Percentiles rank a stretch among this genome's conserved stretches.
These are phyloP conservation scores for Populus hybrid DNA, from an alignment of 441 rosid genomes.

Conservation along the genomic window DNA sequence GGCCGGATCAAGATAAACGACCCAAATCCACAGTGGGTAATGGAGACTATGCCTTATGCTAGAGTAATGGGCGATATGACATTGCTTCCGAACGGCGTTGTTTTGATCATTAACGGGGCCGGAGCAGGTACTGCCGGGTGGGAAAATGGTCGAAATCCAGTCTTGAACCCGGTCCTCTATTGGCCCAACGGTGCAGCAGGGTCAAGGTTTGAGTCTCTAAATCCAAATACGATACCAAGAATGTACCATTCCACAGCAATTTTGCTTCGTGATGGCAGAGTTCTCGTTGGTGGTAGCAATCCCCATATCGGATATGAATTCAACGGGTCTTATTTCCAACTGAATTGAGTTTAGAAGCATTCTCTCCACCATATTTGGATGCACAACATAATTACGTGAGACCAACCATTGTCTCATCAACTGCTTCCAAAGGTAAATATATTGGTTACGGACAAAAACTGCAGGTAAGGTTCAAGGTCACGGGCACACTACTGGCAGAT, in stretches of 20 bases:
- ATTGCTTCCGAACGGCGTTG: constrained; percentile 60
- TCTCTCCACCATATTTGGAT: constrained; percentile 61
- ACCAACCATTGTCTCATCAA: constrained; percentile 40
- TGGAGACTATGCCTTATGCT: constrained; percentile 72
- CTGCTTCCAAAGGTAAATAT: constrained; percentile 16
- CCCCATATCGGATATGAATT: constrained; percentile 64
- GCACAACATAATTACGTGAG: constrained; percentile 22
- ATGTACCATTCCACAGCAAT: constrained; percentile 80
- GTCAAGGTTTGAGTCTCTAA: constrained; percentile 47
- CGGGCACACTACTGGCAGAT: constrained; percentile 18
- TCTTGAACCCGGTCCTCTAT: constrained; percentile 55
- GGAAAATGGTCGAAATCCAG: constrained; percentile 52
- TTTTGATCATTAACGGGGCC: constrained; percentile 67
- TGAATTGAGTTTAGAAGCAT: constrained; percentile 74
- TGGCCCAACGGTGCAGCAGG: constrained; percentile 25
- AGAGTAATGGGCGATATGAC: constrained; percentile 88
- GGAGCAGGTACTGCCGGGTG: constrained; percentile 73
- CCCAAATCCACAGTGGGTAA: constrained; percentile 54
- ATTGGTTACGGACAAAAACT: constrained; percentile 37
- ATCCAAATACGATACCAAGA: constrained; percentile 49
- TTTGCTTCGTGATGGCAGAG: constrained; percentile 62
- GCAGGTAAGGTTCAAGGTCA: constrained; percentile 39
- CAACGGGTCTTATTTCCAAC: constrained; percentile 60
- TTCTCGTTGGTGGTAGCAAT: constrained; percentile 79
- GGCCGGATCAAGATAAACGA: constrained; percentile 58